Evolutionary conservation across 495 filamentous ascomycete genomes (phyloP).

Genomic region (Daldinia bambusicola): DNA sequence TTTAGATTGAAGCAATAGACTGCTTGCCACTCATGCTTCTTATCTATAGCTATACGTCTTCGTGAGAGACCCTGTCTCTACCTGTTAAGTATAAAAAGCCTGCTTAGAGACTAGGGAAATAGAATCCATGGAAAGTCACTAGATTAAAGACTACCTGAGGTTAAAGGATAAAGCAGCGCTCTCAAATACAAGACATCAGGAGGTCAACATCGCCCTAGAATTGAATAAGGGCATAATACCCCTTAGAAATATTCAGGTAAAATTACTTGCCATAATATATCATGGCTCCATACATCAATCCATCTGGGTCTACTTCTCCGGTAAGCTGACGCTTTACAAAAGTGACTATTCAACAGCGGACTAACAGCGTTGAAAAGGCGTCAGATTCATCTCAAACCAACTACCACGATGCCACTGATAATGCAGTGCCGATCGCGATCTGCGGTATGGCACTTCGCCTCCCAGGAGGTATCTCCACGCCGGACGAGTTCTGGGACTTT

Average conservation of each 20-base stretch:
- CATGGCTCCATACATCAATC: not conserved
- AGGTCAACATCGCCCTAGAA: not conserved
- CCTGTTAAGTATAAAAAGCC: not conserved
- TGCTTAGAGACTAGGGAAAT: not conserved
- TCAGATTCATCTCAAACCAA: not conserved
- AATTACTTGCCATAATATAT: not conserved
- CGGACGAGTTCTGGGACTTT: conserved; percentile 51
- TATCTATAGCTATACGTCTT: not conserved
- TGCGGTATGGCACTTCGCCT: conserved; percentile 52
- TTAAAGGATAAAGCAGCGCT: not conserved
- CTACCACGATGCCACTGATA: not conserved
- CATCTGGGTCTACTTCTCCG: not conserved
- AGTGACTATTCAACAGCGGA: not conserved
- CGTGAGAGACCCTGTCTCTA: not conserved
- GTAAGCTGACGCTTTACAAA: not conserved
- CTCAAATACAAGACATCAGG: not conserved
- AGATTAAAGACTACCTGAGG: too few relatives aligned
- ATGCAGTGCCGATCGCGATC: conserved; percentile 43
- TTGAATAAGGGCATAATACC: not conserved
- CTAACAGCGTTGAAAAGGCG: not conserved
- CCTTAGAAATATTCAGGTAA: not conserved
- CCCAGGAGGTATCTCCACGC: conserved; percentile 47
- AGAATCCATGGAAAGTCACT: not conserved
- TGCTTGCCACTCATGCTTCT: not conserved
- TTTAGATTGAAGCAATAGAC: not conserved